These are phyloP conservation scores for Tolypocladium capitatum DNA, from an alignment of 2,329 filamentous ascomycete genomes.

Conservation along the genomic window DNA sequence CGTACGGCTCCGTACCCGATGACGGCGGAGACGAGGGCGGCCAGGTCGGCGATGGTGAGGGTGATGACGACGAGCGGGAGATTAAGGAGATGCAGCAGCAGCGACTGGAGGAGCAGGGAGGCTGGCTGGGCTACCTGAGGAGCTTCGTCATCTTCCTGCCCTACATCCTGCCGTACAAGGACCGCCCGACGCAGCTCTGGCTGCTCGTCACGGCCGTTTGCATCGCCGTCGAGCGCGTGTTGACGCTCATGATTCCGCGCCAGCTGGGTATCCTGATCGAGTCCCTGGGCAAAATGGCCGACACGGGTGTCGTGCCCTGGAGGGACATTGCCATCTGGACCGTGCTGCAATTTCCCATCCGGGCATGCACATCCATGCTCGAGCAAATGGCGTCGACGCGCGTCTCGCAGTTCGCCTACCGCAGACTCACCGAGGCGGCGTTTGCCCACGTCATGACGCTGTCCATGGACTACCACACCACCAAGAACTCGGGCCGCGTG, in stretches of 20 bases:
- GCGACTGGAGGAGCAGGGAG: conserved; percentile 14
- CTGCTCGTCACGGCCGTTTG: conserved; percentile 12
- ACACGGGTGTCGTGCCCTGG: conserved; percentile 10
- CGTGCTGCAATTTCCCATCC: conserved; percentile 3
- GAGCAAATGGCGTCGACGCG: conserved; percentile 17
- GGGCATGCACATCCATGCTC: conserved; percentile 8
- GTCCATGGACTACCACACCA: conserved; percentile 57
- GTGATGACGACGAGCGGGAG: conserved; percentile 4
- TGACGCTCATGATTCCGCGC: conserved; percentile 18
- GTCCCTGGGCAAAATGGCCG: conserved; percentile 6
- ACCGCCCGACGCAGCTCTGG: conserved; percentile 17
- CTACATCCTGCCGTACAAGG: conserved; percentile 15
- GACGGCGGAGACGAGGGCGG: conserved; percentile 3
- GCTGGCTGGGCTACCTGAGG: conserved; percentile 17
- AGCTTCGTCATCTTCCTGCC: conserved; percentile 18
- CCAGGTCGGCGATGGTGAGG: conserved; percentile 8
- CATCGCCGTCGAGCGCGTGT: conserved; percentile 10
- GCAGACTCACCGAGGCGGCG: conserved; percentile 43
- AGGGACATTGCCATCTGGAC: conserved; percentile 9
- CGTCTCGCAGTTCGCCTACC: conserved; percentile 28
- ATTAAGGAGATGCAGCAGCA: conserved; percentile 14
- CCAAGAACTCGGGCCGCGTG: conserved; percentile 50
- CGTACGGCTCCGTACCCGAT: conserved; percentile 1
- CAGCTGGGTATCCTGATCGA: conserved; percentile 20
- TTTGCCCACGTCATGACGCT: conserved; percentile 58